These are phyloP conservation scores for Cardamine occulta DNA, from an alignment of 345 rosid genomes.

Conservation along the genomic window DNA sequence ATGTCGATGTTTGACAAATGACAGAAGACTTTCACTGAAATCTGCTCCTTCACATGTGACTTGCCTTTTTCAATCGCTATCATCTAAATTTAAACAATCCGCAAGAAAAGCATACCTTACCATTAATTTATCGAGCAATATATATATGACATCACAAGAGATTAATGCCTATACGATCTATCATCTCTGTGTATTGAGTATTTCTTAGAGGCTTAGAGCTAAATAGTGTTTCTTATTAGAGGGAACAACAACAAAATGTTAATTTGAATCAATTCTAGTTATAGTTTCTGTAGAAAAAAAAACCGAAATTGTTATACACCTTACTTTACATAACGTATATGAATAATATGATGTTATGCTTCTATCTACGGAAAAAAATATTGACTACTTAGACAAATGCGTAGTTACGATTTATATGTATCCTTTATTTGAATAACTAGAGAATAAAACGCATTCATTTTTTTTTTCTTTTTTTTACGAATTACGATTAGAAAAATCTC, in stretches of 20 bases:
- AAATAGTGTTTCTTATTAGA: neutral
- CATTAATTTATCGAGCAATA: neutral
- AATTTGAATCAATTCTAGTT: neutral
- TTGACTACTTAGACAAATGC: neutral
- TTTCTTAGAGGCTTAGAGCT: neutral
- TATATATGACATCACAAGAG: conserved; percentile 12
- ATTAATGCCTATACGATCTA: neutral
- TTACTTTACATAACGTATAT: neutral
- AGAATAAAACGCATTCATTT: neutral
- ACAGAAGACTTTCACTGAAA: conserved; percentile 26
- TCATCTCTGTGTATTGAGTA: neutral
- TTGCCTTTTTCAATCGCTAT: conserved; percentile 25
- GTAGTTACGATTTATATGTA: neutral
- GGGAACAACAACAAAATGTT: neutral
- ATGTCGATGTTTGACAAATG: conserved; percentile 30
- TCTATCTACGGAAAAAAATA: neutral
- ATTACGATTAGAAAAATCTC: conserved; percentile 19
- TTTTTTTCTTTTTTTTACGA: neutral
- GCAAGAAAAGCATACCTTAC: neutral
- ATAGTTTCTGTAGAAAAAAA: neutral
- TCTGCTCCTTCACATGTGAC: conserved; percentile 39
- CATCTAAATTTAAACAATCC: neutral
- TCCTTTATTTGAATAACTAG: neutral
- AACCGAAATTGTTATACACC: neutral
- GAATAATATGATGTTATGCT: neutral